phyloP scores from a whole-genome alignment of 176 grass and related monocot genomes.

The Aechmea fasciata region DNA sequence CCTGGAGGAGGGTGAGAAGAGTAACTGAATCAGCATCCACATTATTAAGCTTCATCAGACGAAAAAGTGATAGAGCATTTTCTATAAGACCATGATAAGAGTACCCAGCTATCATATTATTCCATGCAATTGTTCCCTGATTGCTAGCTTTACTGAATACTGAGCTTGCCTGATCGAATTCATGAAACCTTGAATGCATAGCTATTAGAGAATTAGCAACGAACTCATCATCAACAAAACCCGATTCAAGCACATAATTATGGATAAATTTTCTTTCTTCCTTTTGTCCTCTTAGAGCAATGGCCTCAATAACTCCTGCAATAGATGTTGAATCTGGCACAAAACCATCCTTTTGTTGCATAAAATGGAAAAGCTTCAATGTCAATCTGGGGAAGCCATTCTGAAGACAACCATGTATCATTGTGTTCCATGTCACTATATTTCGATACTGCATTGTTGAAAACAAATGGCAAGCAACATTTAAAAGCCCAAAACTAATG shows the following conservation, averaged over 20 bases:
- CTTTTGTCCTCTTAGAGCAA: constrained; percentile 14
- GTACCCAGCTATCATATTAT: constrained; percentile 17
- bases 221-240: constrained; percentile 18
- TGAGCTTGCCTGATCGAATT: constrained; percentile 17
- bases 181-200: constrained; percentile 17
- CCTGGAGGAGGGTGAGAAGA: constrained; percentile 3
- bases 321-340: constrained; percentile 21
- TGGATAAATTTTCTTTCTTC: constrained; percentile 19
- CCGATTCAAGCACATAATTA: constrained; percentile 1
- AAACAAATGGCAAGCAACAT: constrained; percentile 13
- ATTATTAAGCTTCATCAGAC: constrained; percentile 17
- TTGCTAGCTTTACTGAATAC: constrained; percentile 13
- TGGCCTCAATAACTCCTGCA: constrained; percentile 16
- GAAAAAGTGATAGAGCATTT: constrained; percentile 2
- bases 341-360: constrained; percentile 14
- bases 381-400: constrained; percentile 13
- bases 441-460: constrained; percentile 5
- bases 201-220: constrained; percentile 14
- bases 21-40: constrained; percentile 9
- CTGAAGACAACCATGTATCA: constrained; percentile 12
- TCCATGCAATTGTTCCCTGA: constrained; percentile 6
- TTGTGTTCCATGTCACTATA: constrained; percentile 26
- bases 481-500: constrained; percentile 7
- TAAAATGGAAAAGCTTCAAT: constrained; percentile 22
- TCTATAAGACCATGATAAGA: constrained; percentile 1